A percentile compares a stretch with the other conserved stretches of the same genome.
These are phyloP conservation scores for Pascua sp. DNA, from an alignment of 1,284 basidiomycete species.

Conservation along the genomic window DNA sequence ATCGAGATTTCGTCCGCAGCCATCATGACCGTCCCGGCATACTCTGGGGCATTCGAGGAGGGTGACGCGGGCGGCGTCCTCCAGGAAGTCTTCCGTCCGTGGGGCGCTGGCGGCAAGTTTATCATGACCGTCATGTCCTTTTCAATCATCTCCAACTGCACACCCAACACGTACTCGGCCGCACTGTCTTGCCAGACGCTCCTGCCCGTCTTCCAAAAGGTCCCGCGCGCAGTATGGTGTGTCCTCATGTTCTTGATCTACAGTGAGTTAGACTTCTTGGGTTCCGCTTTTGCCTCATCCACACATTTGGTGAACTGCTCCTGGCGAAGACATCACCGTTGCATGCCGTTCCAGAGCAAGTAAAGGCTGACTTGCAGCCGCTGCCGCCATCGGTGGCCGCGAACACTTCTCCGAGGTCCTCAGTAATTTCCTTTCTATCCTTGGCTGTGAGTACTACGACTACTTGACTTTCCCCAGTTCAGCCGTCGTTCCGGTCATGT, in stretches of 20 bases:
- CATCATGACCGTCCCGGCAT: slow-evolving; percentile 58
- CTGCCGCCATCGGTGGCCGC: slow-evolving; percentile 62
- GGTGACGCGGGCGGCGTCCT: slow-evolving; percentile 55
- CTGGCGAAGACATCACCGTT: background rate
- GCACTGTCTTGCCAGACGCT: slow-evolving; percentile 60
- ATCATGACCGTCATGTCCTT: slow-evolving; percentile 60
- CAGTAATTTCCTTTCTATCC: slow-evolving; percentile 55
- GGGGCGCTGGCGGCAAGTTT: slow-evolving; percentile 51
- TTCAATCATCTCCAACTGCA: slow-evolving; percentile 60
- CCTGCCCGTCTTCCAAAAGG: slow-evolving; percentile 56
- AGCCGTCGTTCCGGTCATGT: no score
- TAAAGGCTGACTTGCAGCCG: slow-evolving; percentile 32
- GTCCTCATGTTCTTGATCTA: slow-evolving; percentile 57
- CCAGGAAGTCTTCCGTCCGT: slow-evolving; percentile 33
- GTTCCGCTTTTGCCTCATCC: background rate
- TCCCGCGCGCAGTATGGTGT: slow-evolving; percentile 63
- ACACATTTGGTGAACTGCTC: no score
- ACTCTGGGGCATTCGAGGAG: slow-evolving; percentile 53
- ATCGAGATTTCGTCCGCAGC: slow-evolving; percentile 56
- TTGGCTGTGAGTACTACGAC: slow-evolving; percentile 62
- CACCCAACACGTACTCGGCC: slow-evolving; percentile 60
- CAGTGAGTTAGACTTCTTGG: slow-evolving; percentile 24
- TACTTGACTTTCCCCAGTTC: no score
- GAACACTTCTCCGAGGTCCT: slow-evolving; percentile 61
- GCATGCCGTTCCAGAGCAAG: background rate